phyloP scores from a whole-genome alignment of 352 stramenopile genomes.

The Phytopythium kandeliae region DNA sequence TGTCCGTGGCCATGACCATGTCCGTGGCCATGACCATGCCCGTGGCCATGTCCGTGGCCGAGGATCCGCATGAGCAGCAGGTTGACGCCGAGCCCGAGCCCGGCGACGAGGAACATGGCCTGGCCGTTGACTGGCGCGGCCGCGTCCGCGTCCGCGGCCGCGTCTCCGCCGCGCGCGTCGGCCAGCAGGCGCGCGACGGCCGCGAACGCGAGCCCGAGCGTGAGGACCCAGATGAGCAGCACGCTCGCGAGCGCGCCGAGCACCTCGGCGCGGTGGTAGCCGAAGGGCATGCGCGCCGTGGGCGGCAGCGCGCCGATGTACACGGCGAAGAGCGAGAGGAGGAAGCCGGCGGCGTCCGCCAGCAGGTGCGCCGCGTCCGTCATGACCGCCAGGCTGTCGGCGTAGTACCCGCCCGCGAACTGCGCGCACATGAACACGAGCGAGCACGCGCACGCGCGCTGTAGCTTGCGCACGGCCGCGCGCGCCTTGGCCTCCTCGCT shows the following conservation, averaged over 20 bases:
- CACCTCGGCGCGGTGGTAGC: constrained; percentile 95
- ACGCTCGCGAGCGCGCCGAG: constrained; percentile 94
- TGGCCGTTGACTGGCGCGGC: constrained; percentile 86
- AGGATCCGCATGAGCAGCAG: constrained; percentile 92
- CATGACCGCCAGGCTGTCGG: constrained; percentile 95
- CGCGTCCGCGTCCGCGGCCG: constrained; percentile 24
- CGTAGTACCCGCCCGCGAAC: constrained; percentile 91
- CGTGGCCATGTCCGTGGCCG: constrained; percentile 54
- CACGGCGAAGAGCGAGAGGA: constrained; percentile 80
- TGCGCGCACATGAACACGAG: constrained; percentile 95
- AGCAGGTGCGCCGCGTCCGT: constrained; percentile 80
- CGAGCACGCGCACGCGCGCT: constrained; percentile 74
- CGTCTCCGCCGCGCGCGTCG: no score
- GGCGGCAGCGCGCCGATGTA: constrained; percentile 56
- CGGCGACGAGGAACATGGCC: constrained; percentile 93
- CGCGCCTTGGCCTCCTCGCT: constrained; percentile 9
- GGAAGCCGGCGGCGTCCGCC: constrained; percentile 72
- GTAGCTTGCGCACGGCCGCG: constrained; percentile 61
- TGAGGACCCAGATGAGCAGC: constrained; percentile 93
- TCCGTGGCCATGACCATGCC: constrained; percentile 25
- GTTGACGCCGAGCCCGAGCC: constrained; percentile 94
- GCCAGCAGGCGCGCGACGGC: constrained; percentile 82
- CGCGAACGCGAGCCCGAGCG: constrained; percentile 86
- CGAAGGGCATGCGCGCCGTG: constrained; percentile 85
- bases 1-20: constrained; percentile 51